Evolutionary conservation across 768 basidiomycete species (phyloP).

Genomic region (Rhodotorula taiwanensis): DNA sequence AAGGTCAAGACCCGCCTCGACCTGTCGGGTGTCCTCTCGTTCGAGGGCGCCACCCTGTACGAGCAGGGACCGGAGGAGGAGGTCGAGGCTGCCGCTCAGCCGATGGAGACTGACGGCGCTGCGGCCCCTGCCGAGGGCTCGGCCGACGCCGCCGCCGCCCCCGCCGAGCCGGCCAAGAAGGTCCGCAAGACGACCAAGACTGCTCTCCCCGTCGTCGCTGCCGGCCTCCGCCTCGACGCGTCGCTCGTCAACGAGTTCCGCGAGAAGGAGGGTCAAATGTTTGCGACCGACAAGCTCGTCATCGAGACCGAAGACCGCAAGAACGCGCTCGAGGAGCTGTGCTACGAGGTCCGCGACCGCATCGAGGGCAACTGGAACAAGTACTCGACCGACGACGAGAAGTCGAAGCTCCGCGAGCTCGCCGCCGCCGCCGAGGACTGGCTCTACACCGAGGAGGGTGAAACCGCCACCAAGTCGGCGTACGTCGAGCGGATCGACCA

Average conservation of each 20-base stretch:
- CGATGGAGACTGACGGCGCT: slow-evolving; percentile 61
- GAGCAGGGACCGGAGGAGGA: slow-evolving; percentile 58
- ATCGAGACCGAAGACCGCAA: slow-evolving; percentile 98
- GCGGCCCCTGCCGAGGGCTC: slow-evolving; percentile 36
- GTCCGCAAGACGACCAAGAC: slow-evolving; percentile 82
- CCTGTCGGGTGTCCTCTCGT: slow-evolving; percentile 74
- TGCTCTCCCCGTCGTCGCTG: slow-evolving; percentile 67
- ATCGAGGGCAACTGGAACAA: slow-evolving; percentile 77
- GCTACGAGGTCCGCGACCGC: slow-evolving; percentile 60
- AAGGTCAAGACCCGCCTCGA: slow-evolving; percentile 88
- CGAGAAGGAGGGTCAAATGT: slow-evolving; percentile 84
- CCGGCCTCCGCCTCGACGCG: slow-evolving; percentile 61
- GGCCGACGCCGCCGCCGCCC: slow-evolving; percentile 31
- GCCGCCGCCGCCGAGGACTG: slow-evolving; percentile 83
- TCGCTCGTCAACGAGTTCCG: slow-evolving; percentile 57
- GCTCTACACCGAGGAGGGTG: slow-evolving; percentile 87
- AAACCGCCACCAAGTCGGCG: slow-evolving; percentile 91
- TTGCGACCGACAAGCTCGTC: slow-evolving; percentile 86
- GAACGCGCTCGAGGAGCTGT: slow-evolving; percentile 97
- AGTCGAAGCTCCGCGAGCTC: slow-evolving; percentile 62
- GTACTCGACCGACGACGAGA: slow-evolving; percentile 69
- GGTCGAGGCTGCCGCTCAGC: slow-evolving; percentile 55
- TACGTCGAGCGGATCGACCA: slow-evolving; percentile 76
- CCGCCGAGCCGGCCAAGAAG: slow-evolving; percentile 53
- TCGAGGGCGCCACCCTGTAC: slow-evolving; percentile 69